phyloP scores from a whole-genome alignment of 2,329 filamentous ascomycete species.

The Colletotrichum plurivorum region DNA sequence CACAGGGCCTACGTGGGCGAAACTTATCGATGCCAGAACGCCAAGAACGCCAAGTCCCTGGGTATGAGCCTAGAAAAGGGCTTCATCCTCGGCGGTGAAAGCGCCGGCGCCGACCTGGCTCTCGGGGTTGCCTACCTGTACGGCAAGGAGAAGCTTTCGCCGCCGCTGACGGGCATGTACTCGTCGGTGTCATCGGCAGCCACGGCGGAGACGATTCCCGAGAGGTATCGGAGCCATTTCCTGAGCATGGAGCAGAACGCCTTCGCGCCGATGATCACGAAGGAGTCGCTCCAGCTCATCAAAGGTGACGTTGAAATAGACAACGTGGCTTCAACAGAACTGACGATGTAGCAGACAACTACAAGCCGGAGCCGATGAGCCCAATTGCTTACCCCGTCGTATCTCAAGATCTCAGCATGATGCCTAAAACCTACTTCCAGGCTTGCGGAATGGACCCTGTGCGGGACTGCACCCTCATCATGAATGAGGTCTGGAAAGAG shows the following conservation, averaged over 20 bases:
- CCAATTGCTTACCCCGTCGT: conserved; percentile 46
- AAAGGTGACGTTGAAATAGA: conserved; percentile 40
- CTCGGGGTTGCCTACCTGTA: conserved; percentile 45
- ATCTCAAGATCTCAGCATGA: conserved; percentile 41
- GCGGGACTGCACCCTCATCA: conserved; percentile 48
- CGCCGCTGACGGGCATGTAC: conserved; percentile 47
- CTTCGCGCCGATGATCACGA: conserved; percentile 43
- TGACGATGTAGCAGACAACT: conserved; percentile 42
- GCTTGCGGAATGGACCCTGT: conserved; percentile 48
- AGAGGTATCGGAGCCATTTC: conserved; percentile 47
- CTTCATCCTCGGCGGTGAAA: conserved; percentile 47
- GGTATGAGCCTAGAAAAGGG: conserved; percentile 46
- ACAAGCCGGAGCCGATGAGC: conserved; percentile 45
- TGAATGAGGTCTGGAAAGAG: conserved; percentile 49
- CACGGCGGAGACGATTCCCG: conserved; percentile 44
- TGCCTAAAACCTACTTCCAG: conserved; percentile 52
- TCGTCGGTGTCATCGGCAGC: conserved; percentile 43
- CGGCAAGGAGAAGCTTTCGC: conserved; percentile 36
- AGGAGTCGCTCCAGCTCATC: conserved; percentile 44
- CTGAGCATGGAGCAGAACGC: conserved; percentile 47
- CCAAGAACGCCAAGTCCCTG: conserved; percentile 41
- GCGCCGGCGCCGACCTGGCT: conserved; percentile 48
- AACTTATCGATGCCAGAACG: conserved; percentile 30
- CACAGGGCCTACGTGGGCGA: not conserved
- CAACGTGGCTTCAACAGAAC: not conserved